Evolutionary conservation across 176 grass and related monocot species (phyloP).

Genomic region (Rhynchospora breviuscula): DNA sequence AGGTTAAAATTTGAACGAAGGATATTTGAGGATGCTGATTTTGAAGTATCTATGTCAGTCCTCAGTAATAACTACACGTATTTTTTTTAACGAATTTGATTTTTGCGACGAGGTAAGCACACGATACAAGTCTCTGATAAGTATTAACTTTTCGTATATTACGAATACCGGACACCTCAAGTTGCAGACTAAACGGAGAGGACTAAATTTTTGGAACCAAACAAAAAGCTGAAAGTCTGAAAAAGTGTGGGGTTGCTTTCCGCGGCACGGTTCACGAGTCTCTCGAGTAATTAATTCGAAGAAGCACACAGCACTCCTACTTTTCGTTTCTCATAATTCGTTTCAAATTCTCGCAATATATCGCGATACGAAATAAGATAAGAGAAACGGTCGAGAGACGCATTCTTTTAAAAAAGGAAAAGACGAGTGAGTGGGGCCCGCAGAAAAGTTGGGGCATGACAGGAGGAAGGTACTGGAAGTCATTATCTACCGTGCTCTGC

Average conservation of each 20-base stretch:
- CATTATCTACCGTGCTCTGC: neutral
- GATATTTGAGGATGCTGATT: no score
- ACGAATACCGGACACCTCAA: neutral
- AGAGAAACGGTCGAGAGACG: neutral
- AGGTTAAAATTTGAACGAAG: no score
- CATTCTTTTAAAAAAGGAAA: neutral
- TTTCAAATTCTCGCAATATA: neutral
- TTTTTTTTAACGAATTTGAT: no score
- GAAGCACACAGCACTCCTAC: neutral
- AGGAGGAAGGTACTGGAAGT: neutral
- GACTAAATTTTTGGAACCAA: neutral
- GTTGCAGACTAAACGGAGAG: neutral
- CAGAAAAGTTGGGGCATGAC: neutral
- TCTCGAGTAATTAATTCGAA: neutral
- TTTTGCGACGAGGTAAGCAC: no score
- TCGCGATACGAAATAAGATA: neutral
- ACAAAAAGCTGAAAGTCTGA: neutral
- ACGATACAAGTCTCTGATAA: no score
- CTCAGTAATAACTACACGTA: no score
- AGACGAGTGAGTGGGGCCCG: neutral
- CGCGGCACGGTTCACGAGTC: neutral
- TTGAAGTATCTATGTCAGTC: no score
- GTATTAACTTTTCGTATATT: no score
- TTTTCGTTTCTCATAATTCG: neutral
- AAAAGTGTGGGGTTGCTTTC: slow-evolving; percentile 14